Evolutionary conservation across 768 basidiomycete genomes (phyloP), one percentile per base, ranked within the genome.

Genomic region (Russula sp.): DNA sequence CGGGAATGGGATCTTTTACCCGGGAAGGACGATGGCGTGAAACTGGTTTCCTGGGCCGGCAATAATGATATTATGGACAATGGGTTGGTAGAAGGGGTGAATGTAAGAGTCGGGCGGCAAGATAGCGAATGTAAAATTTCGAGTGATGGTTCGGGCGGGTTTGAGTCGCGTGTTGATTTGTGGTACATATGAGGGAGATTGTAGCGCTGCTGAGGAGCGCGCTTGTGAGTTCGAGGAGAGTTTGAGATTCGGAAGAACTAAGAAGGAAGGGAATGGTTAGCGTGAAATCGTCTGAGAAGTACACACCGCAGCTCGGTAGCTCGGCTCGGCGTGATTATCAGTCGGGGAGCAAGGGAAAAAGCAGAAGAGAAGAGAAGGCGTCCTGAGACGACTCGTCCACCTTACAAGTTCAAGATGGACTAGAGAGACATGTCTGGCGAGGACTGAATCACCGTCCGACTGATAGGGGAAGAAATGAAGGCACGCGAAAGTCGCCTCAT

Each of bases 381-480:
- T n/a, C n/a, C n/a, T n/a, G n/a, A n/a, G n/a, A n/a, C n/a, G n/a
- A n/a, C n/a, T n/a, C n/a, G n/a, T n/a, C n/a, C n/a, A n/a, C n/a
- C n/a, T n/a, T n/a, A n/a, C n/a, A n/a, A n/a, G n/a, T n/a, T n/a
- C n/a, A n/a, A 1, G 67, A 57, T 10, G 59, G 26, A 10, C 50
- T 63, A 8, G 69, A 69, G 3, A 71, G 65, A 64, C 55, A 49
- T 74, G 71, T 53, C 70, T 70, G 49, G 73, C 73, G 9, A 80
- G 76, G 48, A 76, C 61, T 18, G 63, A n/a, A n/a, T n/a, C n/a
- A n/a, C n/a, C n/a, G n/a, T n/a, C n/a, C n/a, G n/a, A n/a, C n/a
- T n/a, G n/a, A 71, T 46, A 80, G 72, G 88, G 87, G 69, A 88
- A 90, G 69, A 88, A 88, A 68, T 88, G 81, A 71, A 89, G 88